Evolutionary conservation across 2,329 filamentous ascomycete species (phyloP).

Genomic region (Calonectria pseudoreteaudii): DNA sequence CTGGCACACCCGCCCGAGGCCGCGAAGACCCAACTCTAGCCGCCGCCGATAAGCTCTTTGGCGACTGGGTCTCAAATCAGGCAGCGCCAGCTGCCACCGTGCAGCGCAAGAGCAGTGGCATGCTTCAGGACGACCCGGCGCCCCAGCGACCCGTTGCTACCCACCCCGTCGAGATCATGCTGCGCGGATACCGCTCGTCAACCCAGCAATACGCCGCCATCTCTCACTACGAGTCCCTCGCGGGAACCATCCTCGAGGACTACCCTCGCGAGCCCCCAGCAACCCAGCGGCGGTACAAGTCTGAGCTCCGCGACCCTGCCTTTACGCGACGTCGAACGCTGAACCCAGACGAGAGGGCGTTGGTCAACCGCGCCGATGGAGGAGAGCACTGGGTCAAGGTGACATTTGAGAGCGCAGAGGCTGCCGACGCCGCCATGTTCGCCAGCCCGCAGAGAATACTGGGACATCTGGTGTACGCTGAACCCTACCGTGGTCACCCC

Average conservation of each 20-base stretch:
- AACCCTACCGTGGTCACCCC: slow-evolving; percentile 74
- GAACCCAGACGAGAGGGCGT: slow-evolving; percentile 77
- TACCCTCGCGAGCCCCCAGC: slow-evolving; percentile 88
- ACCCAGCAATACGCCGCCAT: slow-evolving; percentile 87
- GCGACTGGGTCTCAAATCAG: slow-evolving; percentile 66
- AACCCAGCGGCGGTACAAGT: slow-evolving; percentile 76
- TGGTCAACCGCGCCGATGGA: slow-evolving; percentile 84
- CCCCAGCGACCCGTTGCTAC: slow-evolving; percentile 50
- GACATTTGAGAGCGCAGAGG: slow-evolving; percentile 80
- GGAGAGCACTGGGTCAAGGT: slow-evolving; percentile 94
- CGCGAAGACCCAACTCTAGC: slow-evolving; percentile 72
- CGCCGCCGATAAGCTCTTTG: slow-evolving; percentile 72
- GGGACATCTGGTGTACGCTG: slow-evolving; percentile 77
- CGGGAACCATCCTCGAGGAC: slow-evolving; percentile 90
- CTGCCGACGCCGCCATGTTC: slow-evolving; percentile 76
- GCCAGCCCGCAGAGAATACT: slow-evolving; percentile 79
- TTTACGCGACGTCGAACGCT: slow-evolving; percentile 74
- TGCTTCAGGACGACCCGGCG: slow-evolving; percentile 55
- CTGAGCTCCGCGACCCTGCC: slow-evolving; percentile 79
- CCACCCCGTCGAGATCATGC: slow-evolving; percentile 78
- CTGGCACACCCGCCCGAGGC: slow-evolving; percentile 65
- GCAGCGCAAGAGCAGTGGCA: slow-evolving; percentile 52
- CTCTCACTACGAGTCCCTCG: slow-evolving; percentile 87
- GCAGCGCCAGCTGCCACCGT: slow-evolving; percentile 45
- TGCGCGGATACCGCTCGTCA: slow-evolving; percentile 80